Evolutionary conservation across 2,329 filamentous ascomycete genomes (phyloP), one percentile per base, ranked within the genome.

Genomic region (Colletotrichum somersetense): DNA sequence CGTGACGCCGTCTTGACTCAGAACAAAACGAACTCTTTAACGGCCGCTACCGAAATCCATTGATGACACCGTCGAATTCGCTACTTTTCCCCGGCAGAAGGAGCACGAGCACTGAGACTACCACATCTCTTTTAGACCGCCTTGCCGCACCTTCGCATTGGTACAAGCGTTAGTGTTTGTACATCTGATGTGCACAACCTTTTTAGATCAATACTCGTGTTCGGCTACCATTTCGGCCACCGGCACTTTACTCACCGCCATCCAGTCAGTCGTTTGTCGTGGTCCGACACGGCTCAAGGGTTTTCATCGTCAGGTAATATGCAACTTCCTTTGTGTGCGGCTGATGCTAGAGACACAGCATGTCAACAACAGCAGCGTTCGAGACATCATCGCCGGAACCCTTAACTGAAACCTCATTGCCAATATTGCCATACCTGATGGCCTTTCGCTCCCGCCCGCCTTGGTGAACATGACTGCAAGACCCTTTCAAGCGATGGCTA

Each of bases 1-100:
- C 38, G 62, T 69, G 38, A 66, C 62, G 35, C 62, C 62, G 53
- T 59, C 52, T 69, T 69, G 62, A 69, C 67, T 66, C 66, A 68
- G 40, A 46, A 52, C 59, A 46, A 52, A 20, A 65, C 66, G 59
- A 44, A 57, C 66, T 26, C 42, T 65, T 65, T 48, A 56, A 57
- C 66, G 59, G 66, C 33, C 50, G 33, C 59, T 40, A 65, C 35
- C 42, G 66, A 35, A 65, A 40, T 42, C 23, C 35, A 40, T 33
- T 20, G 8, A 55, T 35, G 11, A 64, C 33, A 18, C 62, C 62
- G 53, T n/a, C 35, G 20, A 26, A 26, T 33, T 52, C n/a, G 35
- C 62, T 38, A 42, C n/a, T 11, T 8, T 38, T 23, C 46, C 46
- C 20, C 20, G 16, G 30, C 2, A 42, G 23, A 48, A 26, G 30